Evolutionary conservation across 202 grass and related monocot genomes (phyloP), one percentile per base, ranked within the genome.

Genomic region (Sporobolus alterniflorus): DNA sequence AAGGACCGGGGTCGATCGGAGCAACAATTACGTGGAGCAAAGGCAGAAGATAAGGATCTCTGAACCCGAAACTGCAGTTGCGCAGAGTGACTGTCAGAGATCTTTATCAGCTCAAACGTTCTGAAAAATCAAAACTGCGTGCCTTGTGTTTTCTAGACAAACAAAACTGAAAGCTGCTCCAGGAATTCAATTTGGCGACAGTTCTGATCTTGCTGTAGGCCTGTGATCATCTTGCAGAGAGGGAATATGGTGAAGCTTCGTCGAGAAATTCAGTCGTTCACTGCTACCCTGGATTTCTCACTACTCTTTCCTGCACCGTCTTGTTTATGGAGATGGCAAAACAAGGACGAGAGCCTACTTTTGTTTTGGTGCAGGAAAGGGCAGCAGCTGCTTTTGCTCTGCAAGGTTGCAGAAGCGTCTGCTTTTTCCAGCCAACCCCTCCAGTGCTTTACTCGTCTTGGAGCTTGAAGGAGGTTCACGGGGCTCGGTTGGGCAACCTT

Each of bases 331-430:
- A 55, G 51, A 55, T 55, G 2, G 2, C 21, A 55, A 9, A 55
- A 55, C 21, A 56, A 26, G 71, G 36, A 15, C 41, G 6, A 26
- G 11, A 22, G 9, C 6, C 59, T 52, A 9, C 16, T 33, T 55
- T 54, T 16, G 26, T 44, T 47, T 9, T 30, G 15, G 46, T 21
- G 32, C 73, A 43, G 36, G 26, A 48, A 17, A 48, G 14, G 43
- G 25, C 20, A 21, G 55, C n/a, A 7, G 73, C 12, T 76, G 26
- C 79, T 73, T 63, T 50, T 40, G 10, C 17, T 48, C 31, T 66
- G 75, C 75, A 50, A 50, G 56, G 12, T 42, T 31, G 65, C 65
- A 82, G 79, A 36, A 62, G 41, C 40, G 69, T 71, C 78, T 81
- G 66, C 78, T 59, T 80, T 59, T 31, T n/a, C 25, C 25, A 71